Conservation (phyloP, 768 basidiomycete genomes). For the Paxillus ammoniavirescens region DNA sequence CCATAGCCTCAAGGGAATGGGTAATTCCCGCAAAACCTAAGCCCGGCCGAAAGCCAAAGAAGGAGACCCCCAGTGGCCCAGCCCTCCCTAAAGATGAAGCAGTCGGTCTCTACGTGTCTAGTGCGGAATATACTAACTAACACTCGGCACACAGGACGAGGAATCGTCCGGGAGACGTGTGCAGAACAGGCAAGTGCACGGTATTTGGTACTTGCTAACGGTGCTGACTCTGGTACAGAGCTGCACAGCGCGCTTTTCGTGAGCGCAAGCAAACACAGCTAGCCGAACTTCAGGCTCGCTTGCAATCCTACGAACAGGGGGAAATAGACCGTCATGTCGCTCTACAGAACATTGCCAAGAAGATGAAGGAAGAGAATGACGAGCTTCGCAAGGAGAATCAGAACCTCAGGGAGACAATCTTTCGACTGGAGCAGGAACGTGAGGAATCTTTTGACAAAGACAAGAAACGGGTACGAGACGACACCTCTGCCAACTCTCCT, state of each 20-base stretch:
- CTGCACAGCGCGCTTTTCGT: slow-evolving; percentile 86
- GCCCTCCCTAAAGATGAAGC: slow-evolving; percentile 41
- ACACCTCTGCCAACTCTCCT: slow-evolving; percentile 38
- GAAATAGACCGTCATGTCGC: slow-evolving; percentile 86
- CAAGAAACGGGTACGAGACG: slow-evolving; percentile 60
- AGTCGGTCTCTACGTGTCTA: slow-evolving; percentile 36
- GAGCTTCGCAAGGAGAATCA: slow-evolving; percentile 66
- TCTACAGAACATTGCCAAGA: slow-evolving; percentile 78
- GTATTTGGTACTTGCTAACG: not conserved
- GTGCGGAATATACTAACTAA: slow-evolving; percentile 7
- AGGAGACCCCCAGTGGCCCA: slow-evolving; percentile 40
- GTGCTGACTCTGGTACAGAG: slow-evolving; percentile 42
- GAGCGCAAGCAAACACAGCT: slow-evolving; percentile 89
- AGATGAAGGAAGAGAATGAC: slow-evolving; percentile 86
- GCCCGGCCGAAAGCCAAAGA: slow-evolving; percentile 87
- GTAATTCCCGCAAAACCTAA: slow-evolving; percentile 83
- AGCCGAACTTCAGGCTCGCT: slow-evolving; percentile 80
- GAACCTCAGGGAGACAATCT: slow-evolving; percentile 51
- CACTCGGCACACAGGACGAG: slow-evolving; percentile 25
- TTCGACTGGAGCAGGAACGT: slow-evolving; percentile 40
- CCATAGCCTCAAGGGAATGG: slow-evolving; percentile 84
- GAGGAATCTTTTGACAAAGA: slow-evolving; percentile 35
- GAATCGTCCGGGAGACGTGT: slow-evolving; percentile 67
- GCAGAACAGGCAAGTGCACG: slow-evolving; percentile 62
- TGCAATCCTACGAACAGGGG: slow-evolving; percentile 86